These are phyloP conservation scores for Penicillium sp. DNA, from an alignment of 2,329 filamentous ascomycete genomes.

Conservation along the genomic window DNA sequence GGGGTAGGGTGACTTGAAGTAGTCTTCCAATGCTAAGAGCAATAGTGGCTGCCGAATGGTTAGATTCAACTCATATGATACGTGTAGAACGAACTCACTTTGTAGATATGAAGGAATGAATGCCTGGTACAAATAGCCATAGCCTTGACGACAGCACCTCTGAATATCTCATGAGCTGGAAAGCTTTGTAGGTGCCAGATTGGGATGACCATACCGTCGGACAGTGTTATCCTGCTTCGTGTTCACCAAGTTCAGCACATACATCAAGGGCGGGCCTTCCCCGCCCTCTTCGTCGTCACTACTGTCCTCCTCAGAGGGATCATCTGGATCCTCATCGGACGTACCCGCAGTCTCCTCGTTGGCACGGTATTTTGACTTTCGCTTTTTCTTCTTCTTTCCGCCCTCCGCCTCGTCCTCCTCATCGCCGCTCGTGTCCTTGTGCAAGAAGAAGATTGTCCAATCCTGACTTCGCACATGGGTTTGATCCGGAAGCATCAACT, in stretches of 20 bases:
- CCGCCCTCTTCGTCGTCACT: conserved; percentile 65
- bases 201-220: conserved; percentile 58
- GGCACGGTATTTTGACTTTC: conserved; percentile 44
- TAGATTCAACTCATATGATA: conserved; percentile 9
- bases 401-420: conserved; percentile 68
- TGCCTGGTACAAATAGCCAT: conserved; percentile 99
- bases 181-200: background rate
- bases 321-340: conserved; percentile 53
- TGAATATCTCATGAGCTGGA: conserved; percentile 33
- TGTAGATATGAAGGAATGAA: conserved; percentile 98
- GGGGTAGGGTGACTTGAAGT: conserved; percentile 86
- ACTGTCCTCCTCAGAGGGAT: conserved; percentile 45
- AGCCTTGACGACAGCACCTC: conserved; percentile 92
- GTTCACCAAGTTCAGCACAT: conserved; percentile 96
- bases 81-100: conserved; percentile 54
- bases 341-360: conserved; percentile 53
- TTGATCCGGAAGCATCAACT: conserved; percentile 97
- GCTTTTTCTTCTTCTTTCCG: conserved; percentile 48
- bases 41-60: conserved; percentile 68
- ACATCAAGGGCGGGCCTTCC: conserved; percentile 90
- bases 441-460: conserved; percentile 98
- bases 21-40: conserved; percentile 88
- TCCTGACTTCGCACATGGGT: conserved; percentile 93
- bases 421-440: conserved; percentile 86
- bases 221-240: conserved; percentile 94